These are phyloP conservation scores for Aspergillus spinulosporus DNA, from an alignment of 2,329 filamentous ascomycete genomes.

Conservation along the genomic window DNA sequence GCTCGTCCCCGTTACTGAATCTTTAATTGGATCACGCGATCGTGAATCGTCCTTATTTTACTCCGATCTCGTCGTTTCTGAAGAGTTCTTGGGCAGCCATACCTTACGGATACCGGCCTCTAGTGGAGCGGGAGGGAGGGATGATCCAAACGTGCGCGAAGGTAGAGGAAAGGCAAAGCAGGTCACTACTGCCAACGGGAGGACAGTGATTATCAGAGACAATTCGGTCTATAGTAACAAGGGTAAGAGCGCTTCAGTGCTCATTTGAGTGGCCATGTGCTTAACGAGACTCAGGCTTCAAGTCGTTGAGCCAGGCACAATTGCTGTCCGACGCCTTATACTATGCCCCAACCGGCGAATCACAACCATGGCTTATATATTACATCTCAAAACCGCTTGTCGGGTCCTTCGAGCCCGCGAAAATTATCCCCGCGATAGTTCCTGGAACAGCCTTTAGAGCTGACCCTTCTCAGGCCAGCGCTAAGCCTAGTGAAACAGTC, in stretches of 20 bases:
- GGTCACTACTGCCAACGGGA: conserved; percentile 87
- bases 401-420: conserved; percentile 75
- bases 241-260: conserved; percentile 56
- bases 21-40: conserved; percentile 83
- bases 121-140: conserved; percentile 51
- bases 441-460: conserved; percentile 43
- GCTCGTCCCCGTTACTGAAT: conserved; percentile 89
- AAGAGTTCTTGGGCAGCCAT: conserved; percentile 97
- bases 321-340: conserved; percentile 80
- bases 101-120: conserved; percentile 76
- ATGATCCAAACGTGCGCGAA: conserved; percentile 72
- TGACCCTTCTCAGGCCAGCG: conserved; percentile 22
- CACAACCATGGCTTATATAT: conserved; percentile 93
- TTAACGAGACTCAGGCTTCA: conserved; percentile 67
- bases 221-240: conserved; percentile 93
- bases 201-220: conserved; percentile 93
- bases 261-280: conserved; percentile 14
- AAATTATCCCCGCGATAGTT: conserved; percentile 66
- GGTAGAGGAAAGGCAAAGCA: conserved; percentile 90
- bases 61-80: conserved; percentile 78
- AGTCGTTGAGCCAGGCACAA: conserved; percentile 83
- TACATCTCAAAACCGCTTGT: conserved; percentile 89
- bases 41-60: conserved; percentile 76
- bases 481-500: conserved; percentile 36
- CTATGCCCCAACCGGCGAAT: conserved; percentile 85